Conservation (phyloP, 1,284 basidiomycete genomes). For the Puccinia novopanici region DNA sequence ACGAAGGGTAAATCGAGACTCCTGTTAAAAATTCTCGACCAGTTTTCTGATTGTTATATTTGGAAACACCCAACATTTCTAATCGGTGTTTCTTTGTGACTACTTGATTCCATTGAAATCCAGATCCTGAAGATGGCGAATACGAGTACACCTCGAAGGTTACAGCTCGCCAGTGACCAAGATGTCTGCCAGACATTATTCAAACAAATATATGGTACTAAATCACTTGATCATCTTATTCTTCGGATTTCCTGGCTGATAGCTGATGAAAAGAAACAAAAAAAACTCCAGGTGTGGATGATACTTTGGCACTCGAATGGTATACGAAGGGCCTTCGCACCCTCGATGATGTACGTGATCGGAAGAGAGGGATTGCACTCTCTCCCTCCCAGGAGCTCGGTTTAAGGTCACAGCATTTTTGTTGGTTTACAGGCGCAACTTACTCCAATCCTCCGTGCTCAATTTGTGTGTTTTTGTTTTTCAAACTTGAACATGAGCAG, state of each 20-base stretch:
- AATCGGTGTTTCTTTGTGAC: neutral
- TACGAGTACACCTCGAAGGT: constrained; percentile 33
- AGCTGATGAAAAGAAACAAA: neutral
- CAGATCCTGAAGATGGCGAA: constrained; percentile 32
- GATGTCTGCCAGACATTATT: constrained; percentile 18
- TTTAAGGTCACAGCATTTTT: neutral
- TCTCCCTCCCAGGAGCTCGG: constrained; percentile 66
- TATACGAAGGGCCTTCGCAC: constrained; percentile 75
- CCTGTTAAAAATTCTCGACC: too few relatives aligned
- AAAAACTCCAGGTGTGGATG: constrained; percentile 6
- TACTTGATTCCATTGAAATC: neutral
- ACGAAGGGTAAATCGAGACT: constrained; percentile 2
- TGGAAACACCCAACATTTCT: neutral
- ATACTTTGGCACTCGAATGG: constrained; percentile 67
- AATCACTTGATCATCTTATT: too few relatives aligned
- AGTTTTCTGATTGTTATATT: neutral
- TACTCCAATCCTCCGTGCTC: neutral
- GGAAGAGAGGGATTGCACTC: constrained; percentile 69
- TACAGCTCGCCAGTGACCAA: constrained; percentile 14
- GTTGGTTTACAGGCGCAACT: neutral
- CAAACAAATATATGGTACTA: constrained; percentile 21
- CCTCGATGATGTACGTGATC: constrained; percentile 70
- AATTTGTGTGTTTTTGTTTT: constrained; percentile 14
- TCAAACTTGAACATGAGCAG: neutral
- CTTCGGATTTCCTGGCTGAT: neutral